Percentiles rank a stretch among this genome's conserved stretches.
phyloP scores from a whole-genome alignment of 441 rosid genomes.

The Sinapis alba region DNA sequence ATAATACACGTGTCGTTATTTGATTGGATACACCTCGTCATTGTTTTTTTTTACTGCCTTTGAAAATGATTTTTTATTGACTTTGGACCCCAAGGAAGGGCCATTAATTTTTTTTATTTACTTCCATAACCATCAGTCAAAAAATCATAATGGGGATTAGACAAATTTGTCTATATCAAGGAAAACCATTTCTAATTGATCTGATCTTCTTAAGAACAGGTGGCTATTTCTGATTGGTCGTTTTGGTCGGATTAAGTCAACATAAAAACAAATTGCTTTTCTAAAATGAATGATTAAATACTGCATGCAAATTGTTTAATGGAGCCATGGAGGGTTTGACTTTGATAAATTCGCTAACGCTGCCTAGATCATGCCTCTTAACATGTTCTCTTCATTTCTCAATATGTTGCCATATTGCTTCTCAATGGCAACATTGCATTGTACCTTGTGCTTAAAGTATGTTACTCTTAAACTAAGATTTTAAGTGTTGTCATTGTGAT shows the following conservation, averaged over 20 bases:
- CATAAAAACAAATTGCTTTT: neutral
- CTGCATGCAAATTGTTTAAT: neutral
- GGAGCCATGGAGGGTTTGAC: neutral
- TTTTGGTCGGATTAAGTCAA: neutral
- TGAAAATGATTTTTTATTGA: neutral
- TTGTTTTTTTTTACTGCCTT: neutral
- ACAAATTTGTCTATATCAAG: neutral
- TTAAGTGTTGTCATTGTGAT: neutral
- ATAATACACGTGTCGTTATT: slow-evolving; percentile 33
- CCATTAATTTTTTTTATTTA: slow-evolving; percentile 1
- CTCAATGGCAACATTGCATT: neutral
- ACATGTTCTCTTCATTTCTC: neutral
- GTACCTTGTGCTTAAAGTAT: neutral
- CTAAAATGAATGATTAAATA: neutral
- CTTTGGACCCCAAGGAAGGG: neutral
- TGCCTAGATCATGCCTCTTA: slow-evolving; percentile 10
- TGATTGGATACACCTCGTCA: slow-evolving; percentile 50
- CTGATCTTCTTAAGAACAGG: neutral
- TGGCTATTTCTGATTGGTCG: neutral
- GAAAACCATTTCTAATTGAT: neutral
- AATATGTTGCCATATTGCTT: neutral
- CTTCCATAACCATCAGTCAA: slow-evolving; percentile 1
- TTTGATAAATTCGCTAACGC: neutral
- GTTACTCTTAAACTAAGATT: neutral
- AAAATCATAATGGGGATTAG: neutral